Conservation (phyloP, 768 basidiomycete genomes). For the Phylloporus sp. region DNA sequence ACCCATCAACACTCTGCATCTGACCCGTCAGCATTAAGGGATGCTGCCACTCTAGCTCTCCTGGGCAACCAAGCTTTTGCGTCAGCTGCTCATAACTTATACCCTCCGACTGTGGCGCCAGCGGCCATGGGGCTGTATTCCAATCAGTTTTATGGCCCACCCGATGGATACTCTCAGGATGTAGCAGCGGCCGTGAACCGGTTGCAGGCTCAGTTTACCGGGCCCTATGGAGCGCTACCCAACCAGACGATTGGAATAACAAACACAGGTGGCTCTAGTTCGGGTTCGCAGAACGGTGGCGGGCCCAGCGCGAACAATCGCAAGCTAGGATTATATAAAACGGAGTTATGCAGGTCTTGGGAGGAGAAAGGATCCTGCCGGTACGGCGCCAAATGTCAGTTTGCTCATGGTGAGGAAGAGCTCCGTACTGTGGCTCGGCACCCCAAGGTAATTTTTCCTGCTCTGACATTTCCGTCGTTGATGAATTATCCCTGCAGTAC, state of each 20-base stretch:
- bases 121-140: slow-evolving; percentile 61
- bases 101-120: slow-evolving; percentile 41
- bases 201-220: slow-evolving; percentile 51
- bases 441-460: slow-evolving; percentile 62
- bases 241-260: slow-evolving; percentile 41
- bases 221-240: slow-evolving; percentile 53
- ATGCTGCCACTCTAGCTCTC: slow-evolving; percentile 63
- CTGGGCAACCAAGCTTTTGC: slow-evolving; percentile 55
- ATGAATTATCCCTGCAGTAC: slow-evolving; percentile 48
- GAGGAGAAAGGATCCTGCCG: slow-evolving; percentile 87
- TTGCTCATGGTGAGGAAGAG: slow-evolving; percentile 90
- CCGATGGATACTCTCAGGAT: slow-evolving; percentile 55
- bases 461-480: slow-evolving; percentile 5
- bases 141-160: slow-evolving; percentile 64
- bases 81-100: slow-evolving; percentile 47
- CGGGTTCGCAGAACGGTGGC: slow-evolving; percentile 35
- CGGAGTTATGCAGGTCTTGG: slow-evolving; percentile 87
- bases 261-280: slow-evolving; percentile 35
- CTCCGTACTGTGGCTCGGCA: slow-evolving; percentile 80
- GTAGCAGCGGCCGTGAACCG: slow-evolving; percentile 57
- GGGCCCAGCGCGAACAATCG: slow-evolving; percentile 91
- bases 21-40: slow-evolving; percentile 74
- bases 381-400: slow-evolving; percentile 87
- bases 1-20: slow-evolving; percentile 82
- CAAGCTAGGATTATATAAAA: slow-evolving; percentile 89